Conservation (phyloP, 108 stramenopile species). For the Asterionellopsis glacialis region DNA sequence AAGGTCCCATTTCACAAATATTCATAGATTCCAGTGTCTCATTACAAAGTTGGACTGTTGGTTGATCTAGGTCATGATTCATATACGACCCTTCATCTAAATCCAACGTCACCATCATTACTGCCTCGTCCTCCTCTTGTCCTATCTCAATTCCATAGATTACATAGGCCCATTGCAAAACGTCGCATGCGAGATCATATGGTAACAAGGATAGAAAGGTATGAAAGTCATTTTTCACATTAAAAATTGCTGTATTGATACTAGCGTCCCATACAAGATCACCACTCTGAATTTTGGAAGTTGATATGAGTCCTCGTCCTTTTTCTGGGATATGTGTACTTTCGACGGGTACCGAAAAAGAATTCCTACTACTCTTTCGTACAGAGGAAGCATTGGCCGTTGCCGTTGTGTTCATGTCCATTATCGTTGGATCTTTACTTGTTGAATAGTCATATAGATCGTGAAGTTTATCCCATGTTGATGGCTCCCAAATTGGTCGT, state of each 20-base stretch:
- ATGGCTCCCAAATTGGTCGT: no score
- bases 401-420: no score
- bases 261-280: slow-evolving; percentile 3
- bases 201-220: not conserved
- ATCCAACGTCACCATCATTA: not conserved
- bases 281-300: not conserved
- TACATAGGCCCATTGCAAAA: slow-evolving; percentile 14
- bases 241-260: slow-evolving; percentile 2
- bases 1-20: not conserved
- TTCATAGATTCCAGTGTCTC: not conserved
- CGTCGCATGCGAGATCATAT: slow-evolving; percentile 8
- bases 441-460: no score
- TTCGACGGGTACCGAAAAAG: no score
- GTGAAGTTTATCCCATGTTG: no score
- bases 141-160: no score
- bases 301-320: slow-evolving; percentile 4
- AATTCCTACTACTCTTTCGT: no score
- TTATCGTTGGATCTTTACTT: no score
- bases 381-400: no score
- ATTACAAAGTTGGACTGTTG: not conserved
- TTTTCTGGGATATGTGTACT: not conserved
- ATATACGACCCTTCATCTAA: not conserved
- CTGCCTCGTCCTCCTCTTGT: no score
- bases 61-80: not conserved
- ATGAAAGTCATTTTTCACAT: not conserved